Conservation (phyloP, 208 protist species). For the Acanthamoeba sp. region DNA sequence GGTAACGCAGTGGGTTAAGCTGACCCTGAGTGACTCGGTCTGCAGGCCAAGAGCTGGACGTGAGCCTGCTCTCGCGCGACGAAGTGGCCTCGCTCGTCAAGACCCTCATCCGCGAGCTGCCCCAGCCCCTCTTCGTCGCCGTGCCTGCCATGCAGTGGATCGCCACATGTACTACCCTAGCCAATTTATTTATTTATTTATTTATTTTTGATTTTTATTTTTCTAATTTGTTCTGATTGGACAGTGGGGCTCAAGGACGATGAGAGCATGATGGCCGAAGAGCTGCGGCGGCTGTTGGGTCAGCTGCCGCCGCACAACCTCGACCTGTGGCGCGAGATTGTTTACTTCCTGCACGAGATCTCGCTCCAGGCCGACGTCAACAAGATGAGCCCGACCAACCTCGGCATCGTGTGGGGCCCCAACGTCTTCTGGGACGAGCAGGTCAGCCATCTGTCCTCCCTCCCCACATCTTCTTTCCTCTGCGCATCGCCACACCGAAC, state of each 20-base stretch:
- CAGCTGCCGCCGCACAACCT: neutral
- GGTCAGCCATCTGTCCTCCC: neutral
- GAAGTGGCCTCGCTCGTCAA: slow-evolving; percentile 3
- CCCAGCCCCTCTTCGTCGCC: slow-evolving; percentile 4
- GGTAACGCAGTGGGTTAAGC: too few species aligned
- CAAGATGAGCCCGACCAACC: slow-evolving; percentile 22
- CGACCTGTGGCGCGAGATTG: neutral
- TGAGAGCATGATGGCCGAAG: slow-evolving; percentile 20
- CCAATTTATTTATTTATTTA: neutral
- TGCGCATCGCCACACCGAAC: neutral
- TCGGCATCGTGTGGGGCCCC: slow-evolving; percentile 21
- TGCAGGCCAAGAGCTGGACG: slow-evolving; percentile 6
- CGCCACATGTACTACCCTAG: neutral
- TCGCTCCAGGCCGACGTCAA: neutral
- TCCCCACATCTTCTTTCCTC: neutral
- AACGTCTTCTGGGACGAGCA: slow-evolving; percentile 44
- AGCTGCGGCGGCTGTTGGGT: neutral
- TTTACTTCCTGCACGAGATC: slow-evolving; percentile 16
- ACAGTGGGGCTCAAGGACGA: slow-evolving; percentile 1
- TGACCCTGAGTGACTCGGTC: too few species aligned
- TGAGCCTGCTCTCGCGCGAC: slow-evolving; percentile 5
- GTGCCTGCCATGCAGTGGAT: neutral
- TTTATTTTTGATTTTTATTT: neutral
- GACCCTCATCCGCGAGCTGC: neutral
- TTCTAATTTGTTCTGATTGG: neutral